Percentiles rank a stretch among this genome's conserved stretches.
These are phyloP conservation scores for Canariomyces notabilis DNA, from an alignment of 2,329 filamentous ascomycete genomes.

Conservation along the genomic window DNA sequence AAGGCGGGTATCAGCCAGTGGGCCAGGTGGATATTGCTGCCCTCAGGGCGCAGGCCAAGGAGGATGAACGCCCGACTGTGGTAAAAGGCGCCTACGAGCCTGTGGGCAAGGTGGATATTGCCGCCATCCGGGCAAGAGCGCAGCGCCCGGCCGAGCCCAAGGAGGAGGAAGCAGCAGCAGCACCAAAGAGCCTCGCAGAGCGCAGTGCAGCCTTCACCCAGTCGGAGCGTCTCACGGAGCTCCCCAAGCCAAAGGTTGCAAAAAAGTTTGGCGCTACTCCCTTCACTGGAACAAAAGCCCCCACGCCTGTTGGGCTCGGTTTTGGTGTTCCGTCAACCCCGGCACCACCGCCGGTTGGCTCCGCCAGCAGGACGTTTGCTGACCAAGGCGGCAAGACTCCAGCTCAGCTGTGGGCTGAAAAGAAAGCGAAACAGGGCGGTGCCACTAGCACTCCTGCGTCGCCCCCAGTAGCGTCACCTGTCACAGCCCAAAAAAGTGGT, in stretches of 20 bases:
- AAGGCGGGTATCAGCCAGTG: conserved; percentile 83
- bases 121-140: conserved; percentile 79
- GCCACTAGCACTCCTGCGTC: conserved; percentile 42
- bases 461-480: conserved; percentile 45
- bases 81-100: conserved; percentile 95
- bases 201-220: conserved; percentile 68
- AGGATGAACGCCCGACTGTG: conserved; percentile 73
- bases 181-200: conserved; percentile 64
- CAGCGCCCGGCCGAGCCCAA: conserved; percentile 53
- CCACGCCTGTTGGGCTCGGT: conserved; percentile 65
- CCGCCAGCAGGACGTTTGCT: conserved; percentile 87
- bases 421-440: conserved; percentile 77
- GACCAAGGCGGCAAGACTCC: conserved; percentile 94
- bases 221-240: conserved; percentile 74
- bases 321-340: conserved; percentile 58
- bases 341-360: conserved; percentile 62
- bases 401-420: conserved; percentile 95
- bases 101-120: conserved; percentile 94
- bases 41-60: conserved; percentile 69
- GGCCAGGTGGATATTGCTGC: conserved; percentile 97
- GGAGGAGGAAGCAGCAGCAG: conserved; percentile 27
- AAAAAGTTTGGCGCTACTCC: conserved; percentile 73
- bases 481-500: conserved; percentile 67
- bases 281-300: conserved; percentile 87
- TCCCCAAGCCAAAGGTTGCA: conserved; percentile 92